These are phyloP conservation scores for Rhizopus sp. DNA, from an alignment of 371 early-diverging fungal species.

Conservation along the genomic window DNA sequence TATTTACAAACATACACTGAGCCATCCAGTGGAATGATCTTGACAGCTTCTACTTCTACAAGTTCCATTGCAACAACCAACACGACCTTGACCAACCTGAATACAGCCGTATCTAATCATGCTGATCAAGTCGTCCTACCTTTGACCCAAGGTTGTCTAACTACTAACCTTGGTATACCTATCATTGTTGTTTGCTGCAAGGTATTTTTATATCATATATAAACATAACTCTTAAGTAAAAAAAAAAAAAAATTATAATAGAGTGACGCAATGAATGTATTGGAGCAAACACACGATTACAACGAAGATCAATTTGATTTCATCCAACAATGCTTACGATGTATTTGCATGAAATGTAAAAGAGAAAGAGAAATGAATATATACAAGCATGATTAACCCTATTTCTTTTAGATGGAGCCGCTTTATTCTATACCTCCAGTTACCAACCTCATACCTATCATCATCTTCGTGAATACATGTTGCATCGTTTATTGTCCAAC, in stretches of 20 bases:
- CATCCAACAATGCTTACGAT: constrained; percentile 89
- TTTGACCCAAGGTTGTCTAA: constrained; percentile 72
- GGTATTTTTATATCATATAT: constrained; percentile 42
- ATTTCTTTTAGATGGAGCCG: constrained; percentile 78
- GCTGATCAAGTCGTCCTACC: constrained; percentile 62
- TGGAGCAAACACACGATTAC: constrained; percentile 80
- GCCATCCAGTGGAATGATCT: constrained; percentile 13
- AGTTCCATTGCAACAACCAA: constrained; percentile 23
- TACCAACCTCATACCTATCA: constrained; percentile 78
- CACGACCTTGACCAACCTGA: neutral
- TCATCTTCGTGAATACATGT: constrained; percentile 79
- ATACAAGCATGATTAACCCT: no score
- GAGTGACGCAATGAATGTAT: constrained; percentile 72
- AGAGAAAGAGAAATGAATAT: constrained; percentile 10
- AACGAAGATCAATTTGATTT: constrained; percentile 90
- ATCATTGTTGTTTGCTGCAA: constrained; percentile 87
- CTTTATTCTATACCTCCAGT: constrained; percentile 90
- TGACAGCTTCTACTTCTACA: constrained; percentile 26
- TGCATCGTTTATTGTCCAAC: constrained; percentile 72
- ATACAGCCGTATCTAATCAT: constrained; percentile 8
- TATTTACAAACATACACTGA: constrained; percentile 58
- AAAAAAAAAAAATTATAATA: no score
- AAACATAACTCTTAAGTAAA: neutral
- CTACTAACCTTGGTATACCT: constrained; percentile 82
- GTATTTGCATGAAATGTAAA: constrained; percentile 86